Base-by-base conservation (phyloP, 2,329 filamentous ascomycete genomes). In the Fusarium zealandicum region DNA sequence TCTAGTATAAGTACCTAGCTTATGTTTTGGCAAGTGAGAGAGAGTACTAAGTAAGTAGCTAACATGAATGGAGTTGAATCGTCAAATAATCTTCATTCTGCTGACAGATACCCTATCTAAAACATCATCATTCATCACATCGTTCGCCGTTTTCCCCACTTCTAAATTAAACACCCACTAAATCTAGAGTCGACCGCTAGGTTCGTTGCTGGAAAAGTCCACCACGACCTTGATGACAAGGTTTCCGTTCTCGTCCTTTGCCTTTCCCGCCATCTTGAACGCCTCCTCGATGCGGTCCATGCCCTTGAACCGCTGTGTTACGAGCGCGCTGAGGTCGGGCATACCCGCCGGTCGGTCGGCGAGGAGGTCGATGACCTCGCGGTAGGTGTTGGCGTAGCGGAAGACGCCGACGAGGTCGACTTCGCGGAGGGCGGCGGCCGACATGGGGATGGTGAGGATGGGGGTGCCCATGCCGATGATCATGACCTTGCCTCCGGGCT, bases 171-270 rank as follows among this genome's bases (percentile, higher is more conserved):
- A 37, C 31, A 46, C 38, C 16, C 32, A 11, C 13, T 25, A 50
- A 43, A 47, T 41, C 42, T 57, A 66, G 48, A 63, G 33, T 31
- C 57, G 38, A 14, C 55, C 57, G 9, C 42, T 37, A 4, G 50
- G 38, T 43, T 48, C 43, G 22, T 61, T 61, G 39, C 55, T 55
- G 22, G 68, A 67, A 64, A 77, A 78, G 50, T 85, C 78, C 17
- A 86, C 78, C 51, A 92, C 81, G 8, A 92, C 90, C 77, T 93
- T 93, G 59, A 93, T 76, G 6, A 93, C 88, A 60, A 92, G 72
- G 10, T 85, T 86, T 0, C 88, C 89, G 13, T 84, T 75, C 18
- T 85, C 85, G 61, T 93, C 90, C 68, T 86, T 86, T 10, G 87
- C 85, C 72, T 82, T 85, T 0, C 82, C 86, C 0, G 90, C 90